Percentiles rank a stretch among this genome's conserved stretches.
phyloP scores from a whole-genome alignment of 2,329 filamentous ascomycete species.

The Ophiostoma sp. region DNA sequence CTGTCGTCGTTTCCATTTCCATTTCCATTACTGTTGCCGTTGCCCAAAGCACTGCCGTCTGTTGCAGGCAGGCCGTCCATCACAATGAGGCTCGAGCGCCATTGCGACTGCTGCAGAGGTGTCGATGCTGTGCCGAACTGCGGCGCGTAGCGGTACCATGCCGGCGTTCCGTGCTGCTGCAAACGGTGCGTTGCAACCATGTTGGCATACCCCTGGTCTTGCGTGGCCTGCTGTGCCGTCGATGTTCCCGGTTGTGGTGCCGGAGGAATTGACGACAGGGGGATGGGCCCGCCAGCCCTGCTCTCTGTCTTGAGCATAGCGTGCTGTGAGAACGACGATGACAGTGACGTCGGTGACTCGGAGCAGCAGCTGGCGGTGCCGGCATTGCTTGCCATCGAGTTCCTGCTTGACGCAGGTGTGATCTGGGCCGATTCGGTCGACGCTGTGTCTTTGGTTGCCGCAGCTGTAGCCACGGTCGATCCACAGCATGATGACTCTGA shows the following conservation, averaged over 20 bases:
- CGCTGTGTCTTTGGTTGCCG: background rate
- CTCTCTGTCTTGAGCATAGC: constrained; percentile 19
- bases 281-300: background rate
- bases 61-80: background rate
- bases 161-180: constrained; percentile 16
- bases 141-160: constrained; percentile 26
- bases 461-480: background rate
- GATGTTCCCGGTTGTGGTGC: background rate
- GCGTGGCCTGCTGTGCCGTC: background rate
- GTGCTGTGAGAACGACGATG: constrained; percentile 19
- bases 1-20: constrained; percentile 9
- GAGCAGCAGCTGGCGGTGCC: constrained; percentile 15
- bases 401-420: constrained; percentile 26
- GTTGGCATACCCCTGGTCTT: constrained; percentile 6
- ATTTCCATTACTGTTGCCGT: background rate
- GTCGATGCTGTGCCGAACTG: constrained; percentile 26
- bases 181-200: constrained; percentile 9
- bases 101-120: constrained; percentile 27
- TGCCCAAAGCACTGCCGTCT: too few relatives aligned
- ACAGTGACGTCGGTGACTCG: constrained; percentile 17
- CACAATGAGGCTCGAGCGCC: constrained; percentile 23
- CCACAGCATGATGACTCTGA: constrained; percentile 7
- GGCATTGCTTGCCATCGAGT: constrained; percentile 20
- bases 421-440: constrained; percentile 18
- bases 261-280: constrained; percentile 15